Evolutionary conservation across 148 eudicot species (phyloP), one percentile per base, ranked within the genome.

Genomic region (Cornus suecica): DNA sequence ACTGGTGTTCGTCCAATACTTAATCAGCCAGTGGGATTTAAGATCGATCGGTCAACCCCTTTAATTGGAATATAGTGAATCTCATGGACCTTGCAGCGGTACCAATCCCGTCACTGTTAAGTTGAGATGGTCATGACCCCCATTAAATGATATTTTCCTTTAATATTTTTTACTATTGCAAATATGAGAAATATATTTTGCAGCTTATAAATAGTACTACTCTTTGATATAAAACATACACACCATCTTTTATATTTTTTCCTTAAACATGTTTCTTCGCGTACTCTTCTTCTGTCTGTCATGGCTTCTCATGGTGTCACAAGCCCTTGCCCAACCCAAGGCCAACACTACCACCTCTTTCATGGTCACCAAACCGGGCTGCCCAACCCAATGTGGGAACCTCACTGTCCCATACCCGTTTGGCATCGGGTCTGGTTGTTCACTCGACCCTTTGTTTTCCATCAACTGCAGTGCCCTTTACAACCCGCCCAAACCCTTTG

Each of bases 341-440:
- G 62, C 54, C 3, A 48, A 27, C 25, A 48, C 27, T 51, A 14
- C 64, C 20, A 63, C 27, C 8, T 5, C 56, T 27, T 31, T 13
- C 42, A 54, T 9, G 41, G 22, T 51, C 1, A 14, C 81, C 52
- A 76, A 68, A 37, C 80, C 86, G 0, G 76, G 80, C 10, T 79
- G 86, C 72, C 62, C 20, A n/a, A 8, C 0, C 28, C 28, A 24
- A 31, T 83, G 83, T 29, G 86, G 86, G 14, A 73, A 72, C 72
- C 64, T 83, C 14, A 69, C 78, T 15, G 48, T 88, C 42, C 84
- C 88, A 10, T 85, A 83, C 74, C 90, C 90, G 4, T 88, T 88
- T 37, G 88, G 88, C 42, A 45, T 87, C 1, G 88, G 86, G 5
- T 11, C 71, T 1, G 69, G 58, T 15, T 87, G 90, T 69, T 83